phyloP scores from a whole-genome alignment of 225 moss, liverwort and hornwort genomes.

The Pleurozium schreberi region DNA sequence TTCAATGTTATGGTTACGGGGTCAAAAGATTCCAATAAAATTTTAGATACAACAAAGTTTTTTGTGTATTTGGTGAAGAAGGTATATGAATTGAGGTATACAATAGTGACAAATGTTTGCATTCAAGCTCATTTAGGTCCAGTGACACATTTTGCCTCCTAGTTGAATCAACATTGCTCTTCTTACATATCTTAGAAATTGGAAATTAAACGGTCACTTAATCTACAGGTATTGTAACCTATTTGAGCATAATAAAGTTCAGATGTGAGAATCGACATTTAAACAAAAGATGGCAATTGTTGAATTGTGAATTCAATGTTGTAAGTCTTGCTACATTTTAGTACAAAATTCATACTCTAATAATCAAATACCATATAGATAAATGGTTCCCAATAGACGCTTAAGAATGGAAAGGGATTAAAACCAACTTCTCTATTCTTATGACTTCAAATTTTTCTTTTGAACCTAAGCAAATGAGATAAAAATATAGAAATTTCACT shows the following conservation, averaged over 20 bases:
- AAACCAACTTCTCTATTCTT: neutral
- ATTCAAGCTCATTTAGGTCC: neutral
- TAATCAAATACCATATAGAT: neutral
- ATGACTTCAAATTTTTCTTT: neutral
- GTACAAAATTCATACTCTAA: neutral
- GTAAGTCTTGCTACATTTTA: neutral
- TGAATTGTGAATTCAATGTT: neutral
- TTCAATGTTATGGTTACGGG: fast-evolving
- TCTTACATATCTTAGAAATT: neutral
- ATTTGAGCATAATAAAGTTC: no score
- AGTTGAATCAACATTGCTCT: neutral
- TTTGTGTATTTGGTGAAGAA: no score
- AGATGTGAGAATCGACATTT: neutral
- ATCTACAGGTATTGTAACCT: fast-evolving
- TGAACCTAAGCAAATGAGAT: no score
- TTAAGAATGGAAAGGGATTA: neutral
- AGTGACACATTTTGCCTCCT: neutral
- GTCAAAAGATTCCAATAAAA: neutral
- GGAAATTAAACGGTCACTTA: neutral
- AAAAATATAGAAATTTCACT: neutral
- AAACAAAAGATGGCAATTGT: neutral
- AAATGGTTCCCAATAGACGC: neutral
- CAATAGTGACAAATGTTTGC: neutral
- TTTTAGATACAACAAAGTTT: neutral
- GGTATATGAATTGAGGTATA: neutral